Conservation (phyloP, 2,329 filamentous ascomycete genomes). For the Aschersonia sp. region DNA sequence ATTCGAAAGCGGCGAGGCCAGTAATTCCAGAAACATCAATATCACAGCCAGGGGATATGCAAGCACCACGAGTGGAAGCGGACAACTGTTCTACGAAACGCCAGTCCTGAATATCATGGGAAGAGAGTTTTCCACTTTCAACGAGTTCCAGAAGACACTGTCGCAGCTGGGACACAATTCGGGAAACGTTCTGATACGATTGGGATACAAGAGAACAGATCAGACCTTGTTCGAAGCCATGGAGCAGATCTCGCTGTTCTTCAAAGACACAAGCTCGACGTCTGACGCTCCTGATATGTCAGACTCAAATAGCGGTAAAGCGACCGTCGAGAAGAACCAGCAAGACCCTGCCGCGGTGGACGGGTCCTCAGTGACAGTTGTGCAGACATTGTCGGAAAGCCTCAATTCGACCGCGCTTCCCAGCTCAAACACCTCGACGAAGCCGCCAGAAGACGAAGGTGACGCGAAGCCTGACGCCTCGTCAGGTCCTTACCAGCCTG, state of each 20-base stretch:
- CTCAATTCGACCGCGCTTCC: too few species aligned
- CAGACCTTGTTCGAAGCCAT: constrained; percentile 77
- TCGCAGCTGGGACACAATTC: constrained; percentile 77
- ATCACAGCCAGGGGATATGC: constrained; percentile 75
- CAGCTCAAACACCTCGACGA: too few species aligned
- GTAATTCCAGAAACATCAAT: constrained; percentile 50
- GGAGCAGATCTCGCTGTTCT: constrained; percentile 64
- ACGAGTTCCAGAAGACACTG: constrained; percentile 78
- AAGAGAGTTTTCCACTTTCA: constrained; percentile 60
- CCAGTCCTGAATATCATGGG: constrained; percentile 77
- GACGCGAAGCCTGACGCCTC: not conserved
- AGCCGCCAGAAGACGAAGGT: too few species aligned
- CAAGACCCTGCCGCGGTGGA: not conserved
- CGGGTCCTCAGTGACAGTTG: not conserved
- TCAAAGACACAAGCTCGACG: constrained; percentile 32
- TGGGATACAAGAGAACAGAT: constrained; percentile 64
- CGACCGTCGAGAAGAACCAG: not conserved
- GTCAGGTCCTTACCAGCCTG: constrained; percentile 28
- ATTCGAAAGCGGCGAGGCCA: constrained; percentile 67
- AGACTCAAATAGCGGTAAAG: constrained; percentile 1
- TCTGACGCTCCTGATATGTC: not conserved
- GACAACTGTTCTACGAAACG: constrained; percentile 76
- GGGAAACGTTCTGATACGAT: constrained; percentile 63
- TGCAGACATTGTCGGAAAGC: too few species aligned
- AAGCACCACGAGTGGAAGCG: constrained; percentile 43